Base-by-base conservation (phyloP, 1,284 basidiomycete species). In the Trichosporon coremiiforme region DNA sequence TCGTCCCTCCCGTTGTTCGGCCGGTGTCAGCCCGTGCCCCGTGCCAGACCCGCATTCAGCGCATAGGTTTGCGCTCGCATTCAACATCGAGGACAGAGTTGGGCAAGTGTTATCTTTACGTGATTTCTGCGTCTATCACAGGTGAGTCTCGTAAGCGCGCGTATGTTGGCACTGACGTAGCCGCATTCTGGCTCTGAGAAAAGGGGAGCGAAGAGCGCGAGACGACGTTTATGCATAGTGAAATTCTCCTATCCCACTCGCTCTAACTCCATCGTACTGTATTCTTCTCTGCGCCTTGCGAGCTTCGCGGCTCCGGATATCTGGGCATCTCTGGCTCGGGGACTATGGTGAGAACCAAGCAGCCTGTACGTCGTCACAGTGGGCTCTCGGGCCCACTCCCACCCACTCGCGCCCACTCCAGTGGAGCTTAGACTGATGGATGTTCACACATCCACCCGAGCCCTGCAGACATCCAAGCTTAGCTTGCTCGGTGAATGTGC, bases 31-130 rank as follows among this genome's bases (percentile, higher is more conserved):
- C 4, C 15, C 45, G 36, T 38, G 36, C 36, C 36, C 45, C 45
- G 45, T 47, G 45, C 45, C 45, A 47, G n/a, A n/a, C 45, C n/a
- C 4, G 17, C 33, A 33, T 33, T 33, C 33, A 33, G 3, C 33
- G 33, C 33, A 33, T 33, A 4, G 33, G 8, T 38, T 35, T 35
- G 33, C 33, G 33, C 33, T 9, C 33, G 33, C 33, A 35, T 35
- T 35, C 4, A 41, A 5, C 2, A 41, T 5, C 6, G 38, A 12
- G 41, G 15, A 45, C 41, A 53, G 47, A 53, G 47, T 53, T 53
- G 47, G 47, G 47, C 8, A 2, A 53, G 47, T 53, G 47, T 53
- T 53, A 53, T 53, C 47, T 53, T 53, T 53, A 53, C 47, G 47
- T 53, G 47, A 53, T 53, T 53, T 53, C 20, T 22, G 47, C n/a